phyloP scores from a whole-genome alignment of 2,329 filamentous ascomycete species.

The Aspergillus sp. region DNA sequence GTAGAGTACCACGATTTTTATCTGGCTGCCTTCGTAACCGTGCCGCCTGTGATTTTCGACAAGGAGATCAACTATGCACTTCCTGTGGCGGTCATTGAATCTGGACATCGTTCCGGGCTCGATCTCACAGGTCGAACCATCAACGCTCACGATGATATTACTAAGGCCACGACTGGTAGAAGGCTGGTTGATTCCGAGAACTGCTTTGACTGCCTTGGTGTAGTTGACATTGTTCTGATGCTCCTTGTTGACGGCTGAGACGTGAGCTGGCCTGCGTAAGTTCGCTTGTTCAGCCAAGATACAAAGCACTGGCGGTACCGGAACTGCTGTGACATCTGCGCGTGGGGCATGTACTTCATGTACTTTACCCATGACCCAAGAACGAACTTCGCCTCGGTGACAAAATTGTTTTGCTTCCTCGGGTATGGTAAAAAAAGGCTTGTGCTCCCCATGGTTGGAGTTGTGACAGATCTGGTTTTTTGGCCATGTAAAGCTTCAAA shows the following conservation, averaged over 20 bases:
- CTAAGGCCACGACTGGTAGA: neutral
- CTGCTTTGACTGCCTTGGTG: no score
- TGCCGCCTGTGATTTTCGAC: neutral
- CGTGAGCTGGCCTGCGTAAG: neutral
- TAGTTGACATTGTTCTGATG: neutral
- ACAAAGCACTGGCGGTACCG: neutral
- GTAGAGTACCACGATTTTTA: neutral
- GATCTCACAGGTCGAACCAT: neutral
- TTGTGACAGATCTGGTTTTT: no score
- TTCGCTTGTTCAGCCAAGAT: neutral
- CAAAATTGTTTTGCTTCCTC: no score
- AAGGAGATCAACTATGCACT: neutral
- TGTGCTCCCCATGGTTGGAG: no score
- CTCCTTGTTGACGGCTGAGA: neutral
- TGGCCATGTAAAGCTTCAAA: no score
- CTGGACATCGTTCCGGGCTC: neutral
- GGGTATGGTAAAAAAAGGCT: no score
- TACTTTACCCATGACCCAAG: no score
- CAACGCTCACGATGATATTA: neutral
- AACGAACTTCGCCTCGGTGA: no score
- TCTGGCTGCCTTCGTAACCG: neutral
- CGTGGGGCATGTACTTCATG: no score
- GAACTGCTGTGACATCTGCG: neutral
- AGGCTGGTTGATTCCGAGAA: no score
- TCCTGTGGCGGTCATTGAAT: neutral